These are phyloP conservation scores for Phialocephala subalpina DNA, from an alignment of 2,329 filamentous ascomycete genomes.

Conservation along the genomic window DNA sequence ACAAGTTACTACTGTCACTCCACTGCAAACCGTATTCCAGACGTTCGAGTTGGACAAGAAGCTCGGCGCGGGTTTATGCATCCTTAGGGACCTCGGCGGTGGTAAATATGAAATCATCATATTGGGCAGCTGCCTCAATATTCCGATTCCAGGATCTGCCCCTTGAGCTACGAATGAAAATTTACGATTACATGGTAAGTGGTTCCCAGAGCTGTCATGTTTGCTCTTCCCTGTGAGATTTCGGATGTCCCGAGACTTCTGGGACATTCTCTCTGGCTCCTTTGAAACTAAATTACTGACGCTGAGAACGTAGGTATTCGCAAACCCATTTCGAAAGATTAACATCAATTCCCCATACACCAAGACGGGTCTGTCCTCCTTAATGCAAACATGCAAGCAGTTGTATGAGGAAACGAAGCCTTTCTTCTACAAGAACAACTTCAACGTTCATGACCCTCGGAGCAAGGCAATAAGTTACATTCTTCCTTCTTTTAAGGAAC, in stretches of 20 bases:
- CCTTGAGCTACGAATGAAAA: constrained; percentile 28
- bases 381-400: constrained; percentile 28
- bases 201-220: too few species aligned
- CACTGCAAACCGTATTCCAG: constrained; percentile 19
- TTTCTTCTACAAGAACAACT: constrained; percentile 35
- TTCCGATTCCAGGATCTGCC: constrained; percentile 33
- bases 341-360: neutral
- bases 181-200: constrained; percentile 31
- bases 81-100: constrained; percentile 28
- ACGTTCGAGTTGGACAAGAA: constrained; percentile 24
- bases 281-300: too few species aligned
- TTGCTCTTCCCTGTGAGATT: too few species aligned
- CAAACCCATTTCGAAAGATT: neutral
- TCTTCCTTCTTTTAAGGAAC: neutral
- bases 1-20: constrained; percentile 4
- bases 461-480: neutral
- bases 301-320: too few species aligned
- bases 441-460: constrained; percentile 13
- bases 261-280: too few species aligned
- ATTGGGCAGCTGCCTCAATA: constrained; percentile 20
- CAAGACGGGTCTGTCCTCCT: constrained; percentile 15
- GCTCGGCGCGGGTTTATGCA: constrained; percentile 30
- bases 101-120: constrained; percentile 31
- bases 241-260: too few species aligned
- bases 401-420: constrained; percentile 26